Conservation (phyloP, 176 grass and related monocot species). For the Luzula sylvatica region DNA sequence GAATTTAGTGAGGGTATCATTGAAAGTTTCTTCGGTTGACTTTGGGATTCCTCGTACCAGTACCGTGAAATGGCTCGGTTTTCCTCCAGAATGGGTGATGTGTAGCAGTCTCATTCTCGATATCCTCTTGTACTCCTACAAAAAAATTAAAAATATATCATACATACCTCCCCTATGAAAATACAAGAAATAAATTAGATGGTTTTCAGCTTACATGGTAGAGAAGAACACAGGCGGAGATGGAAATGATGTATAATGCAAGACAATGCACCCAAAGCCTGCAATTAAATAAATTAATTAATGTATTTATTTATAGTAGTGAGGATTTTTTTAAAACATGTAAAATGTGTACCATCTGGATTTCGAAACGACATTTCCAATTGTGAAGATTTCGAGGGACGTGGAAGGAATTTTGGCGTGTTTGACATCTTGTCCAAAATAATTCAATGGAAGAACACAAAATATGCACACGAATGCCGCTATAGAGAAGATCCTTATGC, state of each 20-base stretch:
- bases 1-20: slow-evolving; percentile 49
- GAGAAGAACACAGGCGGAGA: slow-evolving; percentile 68
- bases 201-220: slow-evolving; percentile 56
- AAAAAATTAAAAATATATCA: slow-evolving; percentile 20
- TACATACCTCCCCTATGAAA: no score
- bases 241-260: slow-evolving; percentile 63
- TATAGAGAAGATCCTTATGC: slow-evolving; percentile 83
- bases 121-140: slow-evolving; percentile 80
- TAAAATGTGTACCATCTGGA: slow-evolving; percentile 59
- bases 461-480: slow-evolving; percentile 71
- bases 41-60: slow-evolving; percentile 85
- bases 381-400: slow-evolving; percentile 78
- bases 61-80: slow-evolving; percentile 65
- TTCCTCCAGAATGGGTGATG: slow-evolving; percentile 39
- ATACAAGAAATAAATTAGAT: neutral
- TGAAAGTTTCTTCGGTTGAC: slow-evolving; percentile 50
- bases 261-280: slow-evolving; percentile 97
- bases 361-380: slow-evolving; percentile 50
- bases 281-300: slow-evolving; percentile 20
- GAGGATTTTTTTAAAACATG: slow-evolving; percentile 15
- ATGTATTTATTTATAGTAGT: no score
- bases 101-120: slow-evolving; percentile 46
- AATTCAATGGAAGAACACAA: slow-evolving; percentile 84
- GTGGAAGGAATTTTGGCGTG: slow-evolving; percentile 44
- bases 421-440: slow-evolving; percentile 77